phyloP scores from a whole-genome alignment of 2,329 filamentous ascomycete species.

The Teratosphaeriaceae sp. region DNA sequence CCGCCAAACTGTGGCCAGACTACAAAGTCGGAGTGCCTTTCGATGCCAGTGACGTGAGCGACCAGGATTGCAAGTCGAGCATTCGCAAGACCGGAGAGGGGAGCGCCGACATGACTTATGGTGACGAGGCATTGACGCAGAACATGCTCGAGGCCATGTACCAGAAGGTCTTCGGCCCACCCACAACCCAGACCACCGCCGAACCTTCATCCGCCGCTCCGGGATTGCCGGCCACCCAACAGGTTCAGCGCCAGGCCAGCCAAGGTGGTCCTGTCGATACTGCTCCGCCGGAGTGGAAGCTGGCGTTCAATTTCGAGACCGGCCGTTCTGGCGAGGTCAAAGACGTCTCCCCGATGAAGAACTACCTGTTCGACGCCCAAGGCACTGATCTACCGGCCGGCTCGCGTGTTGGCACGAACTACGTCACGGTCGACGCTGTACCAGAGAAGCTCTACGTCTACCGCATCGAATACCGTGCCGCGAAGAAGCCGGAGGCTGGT shows the following conservation, averaged over 20 bases:
- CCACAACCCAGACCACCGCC: background rate
- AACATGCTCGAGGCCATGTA: background rate
- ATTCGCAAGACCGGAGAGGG: background rate
- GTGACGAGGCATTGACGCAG: background rate
- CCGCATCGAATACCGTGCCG: background rate
- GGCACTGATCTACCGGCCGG: too few species aligned
- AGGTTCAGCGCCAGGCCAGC: too few species aligned
- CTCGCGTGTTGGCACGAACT: constrained; percentile 4
- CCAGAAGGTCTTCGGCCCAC: background rate
- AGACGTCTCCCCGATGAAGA: too few species aligned
- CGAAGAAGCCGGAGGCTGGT: background rate
- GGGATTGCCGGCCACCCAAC: too few species aligned
- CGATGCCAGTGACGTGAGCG: background rate
- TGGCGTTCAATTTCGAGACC: too few species aligned
- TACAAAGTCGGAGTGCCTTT: too few species aligned
- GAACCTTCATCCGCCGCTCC: background rate
- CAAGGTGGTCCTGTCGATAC: too few species aligned
- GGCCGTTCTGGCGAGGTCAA: too few species aligned
- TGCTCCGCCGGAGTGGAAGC: too few species aligned
- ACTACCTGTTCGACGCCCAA: background rate
- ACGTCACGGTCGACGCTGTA: background rate
- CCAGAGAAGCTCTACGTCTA: background rate
- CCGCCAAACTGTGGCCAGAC: background rate
- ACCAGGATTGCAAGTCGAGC: background rate
- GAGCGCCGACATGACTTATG: too few species aligned